A percentile compares a stretch with the other conserved stretches of the same genome.
Evolutionary conservation across 2,329 filamentous ascomycete species (phyloP).

Genomic region (Xylaria sp.): DNA sequence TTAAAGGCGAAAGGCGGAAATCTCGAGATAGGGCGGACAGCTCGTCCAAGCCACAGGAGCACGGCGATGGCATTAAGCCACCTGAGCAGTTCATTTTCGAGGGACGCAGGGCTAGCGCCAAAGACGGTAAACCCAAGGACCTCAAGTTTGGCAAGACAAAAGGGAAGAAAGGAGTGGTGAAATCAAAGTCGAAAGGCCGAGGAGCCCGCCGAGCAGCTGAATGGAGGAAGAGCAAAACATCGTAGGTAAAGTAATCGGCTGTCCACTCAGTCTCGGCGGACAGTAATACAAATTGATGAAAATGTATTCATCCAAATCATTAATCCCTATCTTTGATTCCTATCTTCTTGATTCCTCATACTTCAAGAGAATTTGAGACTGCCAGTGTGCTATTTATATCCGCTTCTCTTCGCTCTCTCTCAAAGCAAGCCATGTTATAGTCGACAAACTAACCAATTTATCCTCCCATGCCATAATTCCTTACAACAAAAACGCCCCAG

Average conservation of each 20-base stretch:
- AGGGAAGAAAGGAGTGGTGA: slow-evolving; percentile 59
- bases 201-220: slow-evolving; percentile 49
- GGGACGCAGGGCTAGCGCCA: slow-evolving; percentile 76
- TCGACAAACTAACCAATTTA: background rate
- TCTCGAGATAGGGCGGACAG: slow-evolving; percentile 39
- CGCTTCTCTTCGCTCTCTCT: background rate
- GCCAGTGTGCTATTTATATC: background rate
- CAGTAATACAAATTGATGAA: slow-evolving; percentile 20
- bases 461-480: background rate
- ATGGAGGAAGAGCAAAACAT: slow-evolving; percentile 47
- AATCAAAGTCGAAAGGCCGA: slow-evolving; percentile 43
- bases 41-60: slow-evolving; percentile 16
- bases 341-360: background rate
- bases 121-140: slow-evolving; percentile 71
- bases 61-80: slow-evolving; percentile 56
- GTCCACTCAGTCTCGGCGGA: slow-evolving; percentile 3
- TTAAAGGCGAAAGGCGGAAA: slow-evolving; percentile 45
- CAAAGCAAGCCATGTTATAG: background rate
- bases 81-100: slow-evolving; percentile 83
- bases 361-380: background rate
- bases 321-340: background rate
- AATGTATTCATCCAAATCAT: background rate
- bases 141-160: slow-evolving; percentile 65
- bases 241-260: slow-evolving; percentile 27
- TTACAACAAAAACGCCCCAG: slow-evolving; percentile 32